phyloP scores from a whole-genome alignment of 163 green algal species.

The Smithsoniella earleae region DNA sequence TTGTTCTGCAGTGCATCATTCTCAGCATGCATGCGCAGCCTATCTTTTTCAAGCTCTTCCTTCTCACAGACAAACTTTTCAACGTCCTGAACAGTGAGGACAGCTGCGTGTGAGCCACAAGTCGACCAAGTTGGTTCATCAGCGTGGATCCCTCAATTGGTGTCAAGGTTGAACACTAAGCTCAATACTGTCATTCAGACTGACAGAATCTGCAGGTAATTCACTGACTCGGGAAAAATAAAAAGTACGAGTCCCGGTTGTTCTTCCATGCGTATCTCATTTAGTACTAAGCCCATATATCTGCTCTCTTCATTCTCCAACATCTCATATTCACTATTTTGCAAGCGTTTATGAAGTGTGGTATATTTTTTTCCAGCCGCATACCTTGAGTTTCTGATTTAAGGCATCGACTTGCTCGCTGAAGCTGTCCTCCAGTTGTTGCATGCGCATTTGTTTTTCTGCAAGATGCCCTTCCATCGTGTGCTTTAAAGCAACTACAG shows the following conservation, averaged over 20 bases:
- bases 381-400: neutral
- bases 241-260: neutral
- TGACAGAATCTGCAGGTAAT: neutral
- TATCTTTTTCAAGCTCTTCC: neutral
- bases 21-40: conserved; percentile 24
- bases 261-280: neutral
- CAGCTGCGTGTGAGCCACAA: neutral
- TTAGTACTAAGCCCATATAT: neutral
- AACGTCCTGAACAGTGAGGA: conserved; percentile 24
- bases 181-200: neutral
- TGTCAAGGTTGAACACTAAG: too few species aligned
- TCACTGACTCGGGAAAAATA: neutral
- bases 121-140: too few species aligned
- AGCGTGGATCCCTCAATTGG: too few species aligned
- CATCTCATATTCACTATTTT: too few species aligned
- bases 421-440: conserved; percentile 5
- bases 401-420: neutral
- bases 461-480: neutral
- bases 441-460: conserved; percentile 34
- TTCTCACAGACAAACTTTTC: conserved; percentile 23
- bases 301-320: neutral
- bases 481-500: neutral
- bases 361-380: too few species aligned
- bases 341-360: too few species aligned
- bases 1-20: conserved; percentile 18